Conservation (phyloP, 495 filamentous ascomycete genomes). For the Pseudevernia furfuracea region DNA sequence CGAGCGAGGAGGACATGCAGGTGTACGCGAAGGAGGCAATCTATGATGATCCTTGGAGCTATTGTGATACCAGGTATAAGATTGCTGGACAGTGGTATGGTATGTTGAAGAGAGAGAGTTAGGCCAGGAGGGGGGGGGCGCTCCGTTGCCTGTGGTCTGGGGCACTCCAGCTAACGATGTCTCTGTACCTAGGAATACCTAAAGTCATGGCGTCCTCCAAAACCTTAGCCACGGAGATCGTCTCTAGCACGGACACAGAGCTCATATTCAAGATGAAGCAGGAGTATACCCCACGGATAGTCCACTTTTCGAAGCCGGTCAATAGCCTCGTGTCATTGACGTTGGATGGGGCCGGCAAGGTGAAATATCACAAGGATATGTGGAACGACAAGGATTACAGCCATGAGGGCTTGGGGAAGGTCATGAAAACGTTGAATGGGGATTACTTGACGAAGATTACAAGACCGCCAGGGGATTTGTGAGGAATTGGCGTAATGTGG, state of each 20-base stretch:
- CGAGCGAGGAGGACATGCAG: conserved; percentile 41
- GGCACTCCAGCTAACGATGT: neutral
- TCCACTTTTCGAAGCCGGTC: conserved; percentile 33
- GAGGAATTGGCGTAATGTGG: neutral
- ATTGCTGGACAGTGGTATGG: conserved; percentile 47
- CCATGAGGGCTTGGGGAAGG: conserved; percentile 41
- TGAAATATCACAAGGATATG: conserved; percentile 46
- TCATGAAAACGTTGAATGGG: conserved; percentile 44
- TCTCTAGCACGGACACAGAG: conserved; percentile 29
- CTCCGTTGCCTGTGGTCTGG: neutral
- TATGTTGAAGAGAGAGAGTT: conserved; percentile 14
- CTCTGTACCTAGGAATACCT: conserved; percentile 32
- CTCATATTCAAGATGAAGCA: conserved; percentile 41
- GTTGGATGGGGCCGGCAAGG: conserved; percentile 38
- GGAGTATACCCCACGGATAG: conserved; percentile 37
- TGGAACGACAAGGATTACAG: conserved; percentile 47
- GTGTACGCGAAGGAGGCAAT: conserved; percentile 41
- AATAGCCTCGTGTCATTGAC: conserved; percentile 37
- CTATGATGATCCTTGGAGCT: conserved; percentile 45
- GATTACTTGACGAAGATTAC: conserved; percentile 39
- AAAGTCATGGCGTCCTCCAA: conserved; percentile 34
- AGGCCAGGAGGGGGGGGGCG: neutral
- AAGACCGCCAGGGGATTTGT: conserved; percentile 30
- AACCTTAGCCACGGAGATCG: conserved; percentile 38
- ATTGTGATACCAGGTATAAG: conserved; percentile 43